Evolutionary conservation across 1,284 basidiomycete species (phyloP), one percentile per base, ranked within the genome.

Genomic region (Cutaneotrichosporon daszewskae): DNA sequence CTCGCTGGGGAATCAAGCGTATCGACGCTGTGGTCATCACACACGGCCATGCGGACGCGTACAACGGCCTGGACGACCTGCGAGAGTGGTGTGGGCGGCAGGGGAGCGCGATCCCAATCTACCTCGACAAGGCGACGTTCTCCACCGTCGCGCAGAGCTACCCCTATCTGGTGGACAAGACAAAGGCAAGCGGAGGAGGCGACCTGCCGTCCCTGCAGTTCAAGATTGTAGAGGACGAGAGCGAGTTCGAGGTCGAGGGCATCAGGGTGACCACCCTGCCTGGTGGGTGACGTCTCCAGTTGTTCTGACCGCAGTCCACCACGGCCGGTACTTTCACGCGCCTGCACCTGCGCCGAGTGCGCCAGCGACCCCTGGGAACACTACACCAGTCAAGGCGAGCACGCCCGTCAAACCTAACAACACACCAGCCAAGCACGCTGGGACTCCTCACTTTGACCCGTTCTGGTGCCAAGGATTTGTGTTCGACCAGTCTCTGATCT

Each of bases 11-110:
- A 2, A 60, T 73, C 7, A 47, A 64, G 42, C 62, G 60, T 23
- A 66, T 73, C 32, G 72, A 74, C 49, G 72, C 71, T 4, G 70
- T 72, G 5, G 53, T 74, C 14, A 57, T 73, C 37, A 74, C 72
- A 1, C 72, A 74, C 57, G 69, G 68, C 1, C 72, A 68, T 47
- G 66, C 65, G 29, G 66, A 69, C 47, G 65, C 64, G 19, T 66
- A 62, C 47, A 60, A 62, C 32, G 60, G 64, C 12, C 51, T 64
- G 16, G 64, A 64, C 52, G 62, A 64, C 48, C 42, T 65, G 22
- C 40, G 67, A 35, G 67, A 69, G 54, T 69, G 67, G 67, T 68
- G 66, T 47, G 52, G 60, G 11, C 54, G 66, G 16, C 64, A 64
- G 45, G 55, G 61, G 10, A 49, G 39, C 13, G 43, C 58, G 1